Base-by-base conservation (phyloP, 345 rosid species). In the Streptanthus diversifolius region DNA sequence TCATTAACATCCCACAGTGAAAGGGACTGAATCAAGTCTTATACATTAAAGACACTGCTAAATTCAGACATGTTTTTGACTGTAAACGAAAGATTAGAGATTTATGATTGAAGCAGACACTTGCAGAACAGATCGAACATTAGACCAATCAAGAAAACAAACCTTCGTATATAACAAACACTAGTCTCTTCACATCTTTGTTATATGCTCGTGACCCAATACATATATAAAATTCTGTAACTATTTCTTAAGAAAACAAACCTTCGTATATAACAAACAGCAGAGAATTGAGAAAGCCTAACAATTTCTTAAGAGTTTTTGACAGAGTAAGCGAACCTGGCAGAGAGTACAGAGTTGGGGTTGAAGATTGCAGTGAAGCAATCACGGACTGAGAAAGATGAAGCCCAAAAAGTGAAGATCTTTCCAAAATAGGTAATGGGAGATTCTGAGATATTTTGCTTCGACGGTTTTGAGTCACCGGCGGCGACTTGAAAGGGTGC, bases 401-500 rank as follows among this genome's bases (percentile, higher is more conserved):
- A 65, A 44, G 47, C 41, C 2, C 24, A 24, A 3, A 55, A 43
- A 43, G 73, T 61, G 15, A 53, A 63, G 71, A 76, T 63, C 75
- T 76, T 63, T 63, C 25, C 7, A 2, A 7, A 2, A 22, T 21
- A 13, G 47, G 56, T 7, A 68, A 67, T 74, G 78, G 37, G 3
- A 10, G 29, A 5, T 37, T 21, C 14, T 66, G 54, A 61, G 8
- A 7, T 56, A 17, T 3, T 11, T 43, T 15, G 12, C 9, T 27
- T 9, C 35, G 59, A 60, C 51, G 74, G 74, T 24, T 33, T 15
- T 14, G 5, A 17, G 54, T 63, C 71, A 55, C 75, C 80, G 75
- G 75, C 71, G 75, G 71, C 71, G 71, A 76, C 30, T 53, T 21
- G 62, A 55, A 44, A 61, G 29, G 58, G 70, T 61, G 74, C 58